These are phyloP conservation scores for Nicotiana otophora DNA, from an alignment of 257 asterid genomes.

Conservation along the genomic window DNA sequence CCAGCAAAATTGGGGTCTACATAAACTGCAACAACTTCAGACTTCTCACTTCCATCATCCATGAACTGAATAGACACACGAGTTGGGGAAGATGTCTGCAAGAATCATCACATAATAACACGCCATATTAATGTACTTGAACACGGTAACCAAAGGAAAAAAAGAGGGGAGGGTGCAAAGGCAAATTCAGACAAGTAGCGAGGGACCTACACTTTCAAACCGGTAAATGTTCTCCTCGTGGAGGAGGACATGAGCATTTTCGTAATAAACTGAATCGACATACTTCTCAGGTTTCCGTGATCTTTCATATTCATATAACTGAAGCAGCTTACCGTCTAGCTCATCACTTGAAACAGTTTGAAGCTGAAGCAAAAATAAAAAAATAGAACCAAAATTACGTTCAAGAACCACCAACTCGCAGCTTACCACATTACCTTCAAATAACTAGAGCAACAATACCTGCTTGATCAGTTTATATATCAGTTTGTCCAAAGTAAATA, in stretches of 20 bases:
- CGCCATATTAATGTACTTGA: constrained; percentile 18
- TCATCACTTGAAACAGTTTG: constrained; percentile 46
- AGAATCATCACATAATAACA: constrained; percentile 18
- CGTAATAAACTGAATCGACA: constrained; percentile 41
- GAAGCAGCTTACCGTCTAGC: constrained; percentile 42
- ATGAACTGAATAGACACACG: constrained; percentile 76
- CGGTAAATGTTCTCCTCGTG: constrained; percentile 48
- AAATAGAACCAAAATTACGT: background rate
- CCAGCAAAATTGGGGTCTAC: constrained; percentile 84
- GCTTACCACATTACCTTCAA: background rate
- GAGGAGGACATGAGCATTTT: constrained; percentile 38
- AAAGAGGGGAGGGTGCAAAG: background rate
- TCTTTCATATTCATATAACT: constrained; percentile 37
- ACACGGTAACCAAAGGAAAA: background rate
- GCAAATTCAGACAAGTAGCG: background rate
- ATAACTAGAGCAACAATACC: constrained; percentile 11
- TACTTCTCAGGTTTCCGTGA: constrained; percentile 36
- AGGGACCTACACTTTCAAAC: constrained; percentile 57
- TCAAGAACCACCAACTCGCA: background rate
- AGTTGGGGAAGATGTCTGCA: constrained; percentile 62
- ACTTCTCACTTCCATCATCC: constrained; percentile 84
- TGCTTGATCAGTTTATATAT: constrained; percentile 26
- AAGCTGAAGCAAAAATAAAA: constrained; percentile 25
- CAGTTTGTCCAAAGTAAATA: constrained; percentile 24
- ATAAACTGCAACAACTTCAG: constrained; percentile 88